Conservation (phyloP, 768 basidiomycete genomes). For the Coprinopsis cinerea region DNA sequence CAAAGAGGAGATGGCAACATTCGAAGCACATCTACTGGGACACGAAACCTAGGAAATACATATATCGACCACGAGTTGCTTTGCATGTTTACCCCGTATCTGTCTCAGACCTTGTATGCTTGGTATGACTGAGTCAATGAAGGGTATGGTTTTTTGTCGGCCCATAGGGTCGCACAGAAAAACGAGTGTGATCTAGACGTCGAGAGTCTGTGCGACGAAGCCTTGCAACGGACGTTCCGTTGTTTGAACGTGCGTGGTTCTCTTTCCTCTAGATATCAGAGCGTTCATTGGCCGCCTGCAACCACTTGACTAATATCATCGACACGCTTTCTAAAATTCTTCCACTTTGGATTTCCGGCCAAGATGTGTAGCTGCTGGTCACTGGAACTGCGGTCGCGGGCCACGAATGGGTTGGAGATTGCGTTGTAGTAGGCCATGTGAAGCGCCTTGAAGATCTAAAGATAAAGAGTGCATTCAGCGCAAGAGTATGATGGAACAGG, state of each 20-base stretch:
- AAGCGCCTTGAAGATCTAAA: slow-evolving; percentile 80
- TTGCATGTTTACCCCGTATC: slow-evolving; percentile 79
- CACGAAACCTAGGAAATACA: slow-evolving; percentile 6
- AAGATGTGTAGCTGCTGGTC: slow-evolving; percentile 53
- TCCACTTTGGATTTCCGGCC: slow-evolving; percentile 64
- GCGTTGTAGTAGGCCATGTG: slow-evolving; percentile 85
- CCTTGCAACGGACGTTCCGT: slow-evolving; percentile 3
- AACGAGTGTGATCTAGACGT: background rate
- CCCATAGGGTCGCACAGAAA: slow-evolving; percentile 25
- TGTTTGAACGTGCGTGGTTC: background rate
- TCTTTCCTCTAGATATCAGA: background rate
- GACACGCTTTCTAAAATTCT: slow-evolving; percentile 59
- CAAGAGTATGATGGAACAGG: background rate
- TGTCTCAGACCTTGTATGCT: slow-evolving; percentile 71
- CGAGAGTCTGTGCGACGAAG: background rate
- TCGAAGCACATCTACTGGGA: slow-evolving; percentile 31
- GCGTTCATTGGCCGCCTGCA: slow-evolving; percentile 23
- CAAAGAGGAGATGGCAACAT: slow-evolving; percentile 39
- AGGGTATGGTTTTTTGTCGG: slow-evolving; percentile 59
- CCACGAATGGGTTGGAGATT: slow-evolving; percentile 83
- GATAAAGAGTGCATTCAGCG: background rate
- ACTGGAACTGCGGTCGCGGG: slow-evolving; percentile 40
- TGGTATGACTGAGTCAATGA: slow-evolving; percentile 70
- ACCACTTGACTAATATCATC: slow-evolving; percentile 69
- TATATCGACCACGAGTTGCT: slow-evolving; percentile 3